Percentiles rank a stretch among this genome's conserved stretches.
Conservation (phyloP, 2,329 filamentous ascomycete species). For the Neurospora sp. region DNA sequence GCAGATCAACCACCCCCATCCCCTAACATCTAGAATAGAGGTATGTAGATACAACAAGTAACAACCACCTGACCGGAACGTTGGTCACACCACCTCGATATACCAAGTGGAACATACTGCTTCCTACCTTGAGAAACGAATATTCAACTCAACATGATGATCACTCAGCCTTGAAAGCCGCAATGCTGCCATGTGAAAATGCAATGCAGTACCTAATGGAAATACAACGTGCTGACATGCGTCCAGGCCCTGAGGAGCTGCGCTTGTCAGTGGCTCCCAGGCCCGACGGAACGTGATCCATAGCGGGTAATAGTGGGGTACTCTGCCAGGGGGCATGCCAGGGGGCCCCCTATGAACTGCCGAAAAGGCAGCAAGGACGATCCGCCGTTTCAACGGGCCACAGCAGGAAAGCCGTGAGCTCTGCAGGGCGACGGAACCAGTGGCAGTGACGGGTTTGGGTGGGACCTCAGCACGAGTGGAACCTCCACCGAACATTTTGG, state of each 20-base stretch:
- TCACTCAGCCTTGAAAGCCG: neutral
- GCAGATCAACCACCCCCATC: neutral
- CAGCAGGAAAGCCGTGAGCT: neutral
- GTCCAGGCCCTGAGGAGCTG: neutral
- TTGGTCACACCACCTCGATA: neutral
- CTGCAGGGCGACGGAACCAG: neutral
- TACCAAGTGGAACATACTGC: neutral
- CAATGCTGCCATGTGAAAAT: neutral
- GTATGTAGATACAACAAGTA: neutral
- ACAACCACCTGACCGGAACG: neutral
- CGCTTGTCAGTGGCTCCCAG: neutral
- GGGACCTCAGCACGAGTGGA: neutral
- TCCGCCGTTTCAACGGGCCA: neutral
- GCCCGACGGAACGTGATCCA: neutral
- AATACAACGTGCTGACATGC: neutral
- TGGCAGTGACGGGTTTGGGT: neutral
- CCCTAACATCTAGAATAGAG: neutral
- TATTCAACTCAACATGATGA: neutral
- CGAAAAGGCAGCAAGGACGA: neutral
- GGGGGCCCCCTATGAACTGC: neutral
- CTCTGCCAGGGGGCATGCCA: neutral
- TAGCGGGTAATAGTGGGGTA: conserved; percentile 4
- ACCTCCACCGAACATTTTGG: neutral
- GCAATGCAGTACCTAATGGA: neutral
- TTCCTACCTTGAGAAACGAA: neutral